Conservation (phyloP, 2,329 filamentous ascomycete species). For the Colletotrichum theobromicola region DNA sequence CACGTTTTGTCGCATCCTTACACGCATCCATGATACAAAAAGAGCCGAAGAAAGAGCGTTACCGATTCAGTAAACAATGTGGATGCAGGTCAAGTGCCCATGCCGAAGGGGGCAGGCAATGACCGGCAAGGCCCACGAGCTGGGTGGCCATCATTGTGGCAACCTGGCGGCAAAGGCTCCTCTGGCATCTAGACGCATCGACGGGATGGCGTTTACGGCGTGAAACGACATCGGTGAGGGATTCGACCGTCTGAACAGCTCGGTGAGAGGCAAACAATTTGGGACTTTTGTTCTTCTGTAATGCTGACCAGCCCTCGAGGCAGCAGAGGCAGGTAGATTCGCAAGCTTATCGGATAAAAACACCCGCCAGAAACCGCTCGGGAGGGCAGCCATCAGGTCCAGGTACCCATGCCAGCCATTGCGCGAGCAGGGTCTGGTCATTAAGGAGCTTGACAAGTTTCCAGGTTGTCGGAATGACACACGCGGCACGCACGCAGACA, state of each 20-base stretch:
- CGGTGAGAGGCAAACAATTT: background rate
- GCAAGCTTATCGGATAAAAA: background rate
- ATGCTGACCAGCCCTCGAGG: background rate
- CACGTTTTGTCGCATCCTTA: background rate
- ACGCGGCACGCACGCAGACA: background rate
- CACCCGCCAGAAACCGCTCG: background rate
- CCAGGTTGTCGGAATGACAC: background rate
- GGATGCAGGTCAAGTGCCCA: background rate
- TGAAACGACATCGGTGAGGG: background rate
- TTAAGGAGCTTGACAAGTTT: background rate
- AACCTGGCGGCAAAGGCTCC: background rate
- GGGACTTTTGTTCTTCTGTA: background rate
- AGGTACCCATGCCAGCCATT: background rate
- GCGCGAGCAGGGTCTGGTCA: background rate
- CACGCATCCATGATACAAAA: background rate
- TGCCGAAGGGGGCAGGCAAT: background rate
- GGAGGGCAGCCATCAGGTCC: background rate
- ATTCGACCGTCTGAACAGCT: background rate
- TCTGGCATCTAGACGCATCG: background rate
- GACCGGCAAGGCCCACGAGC: background rate
- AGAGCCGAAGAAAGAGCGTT: background rate
- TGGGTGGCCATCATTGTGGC: background rate
- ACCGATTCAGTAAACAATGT: background rate
- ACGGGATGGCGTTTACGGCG: background rate
- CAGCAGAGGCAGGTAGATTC: background rate